Conservation (phyloP, 108 stramenopile genomes). For the Pseudonitzschia pungens region DNA sequence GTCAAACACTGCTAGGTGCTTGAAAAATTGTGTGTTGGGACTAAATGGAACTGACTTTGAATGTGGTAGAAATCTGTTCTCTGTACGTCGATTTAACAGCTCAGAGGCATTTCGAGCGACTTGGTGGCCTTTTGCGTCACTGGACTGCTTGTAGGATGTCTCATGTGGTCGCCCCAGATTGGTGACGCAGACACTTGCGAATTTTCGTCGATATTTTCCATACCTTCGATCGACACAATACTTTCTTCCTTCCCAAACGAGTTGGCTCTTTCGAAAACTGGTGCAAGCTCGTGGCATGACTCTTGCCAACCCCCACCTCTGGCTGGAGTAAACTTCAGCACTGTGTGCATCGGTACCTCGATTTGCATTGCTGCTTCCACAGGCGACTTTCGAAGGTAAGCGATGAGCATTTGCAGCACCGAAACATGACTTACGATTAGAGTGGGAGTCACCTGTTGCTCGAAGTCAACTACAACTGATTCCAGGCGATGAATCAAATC, state of each 20-base stretch:
- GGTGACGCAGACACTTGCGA: slow-evolving; percentile 11
- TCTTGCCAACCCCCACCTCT: slow-evolving; percentile 87
- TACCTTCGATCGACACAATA: slow-evolving; percentile 20
- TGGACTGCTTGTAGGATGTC: slow-evolving; percentile 16
- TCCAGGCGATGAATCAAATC: slow-evolving; percentile 84
- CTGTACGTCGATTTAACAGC: background rate
- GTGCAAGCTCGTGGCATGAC: slow-evolving; percentile 41
- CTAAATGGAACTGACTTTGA: too few relatives aligned
- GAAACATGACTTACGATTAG: slow-evolving; percentile 90
- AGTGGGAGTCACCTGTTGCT: slow-evolving; percentile 85
- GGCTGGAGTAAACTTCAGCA: slow-evolving; percentile 83
- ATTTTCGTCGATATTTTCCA: slow-evolving; percentile 1
- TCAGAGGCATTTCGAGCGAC: background rate
- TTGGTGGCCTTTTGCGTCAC: background rate
- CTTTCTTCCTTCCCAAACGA: background rate
- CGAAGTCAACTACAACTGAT: slow-evolving; percentile 82
- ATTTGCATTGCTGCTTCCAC: slow-evolving; percentile 77
- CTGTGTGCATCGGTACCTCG: slow-evolving; percentile 85
- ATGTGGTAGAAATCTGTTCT: too few relatives aligned
- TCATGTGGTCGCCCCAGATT: slow-evolving; percentile 60
- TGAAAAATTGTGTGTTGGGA: too few relatives aligned
- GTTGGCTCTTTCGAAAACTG: slow-evolving; percentile 20
- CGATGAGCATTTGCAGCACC: slow-evolving; percentile 82
- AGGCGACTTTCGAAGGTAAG: slow-evolving; percentile 82
- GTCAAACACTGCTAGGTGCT: too few relatives aligned